Evolutionary conservation across 805 yeast genomes (phyloP), one percentile per base, ranked within the genome.

Genomic region (Yamadazyma paraphyllophila): DNA sequence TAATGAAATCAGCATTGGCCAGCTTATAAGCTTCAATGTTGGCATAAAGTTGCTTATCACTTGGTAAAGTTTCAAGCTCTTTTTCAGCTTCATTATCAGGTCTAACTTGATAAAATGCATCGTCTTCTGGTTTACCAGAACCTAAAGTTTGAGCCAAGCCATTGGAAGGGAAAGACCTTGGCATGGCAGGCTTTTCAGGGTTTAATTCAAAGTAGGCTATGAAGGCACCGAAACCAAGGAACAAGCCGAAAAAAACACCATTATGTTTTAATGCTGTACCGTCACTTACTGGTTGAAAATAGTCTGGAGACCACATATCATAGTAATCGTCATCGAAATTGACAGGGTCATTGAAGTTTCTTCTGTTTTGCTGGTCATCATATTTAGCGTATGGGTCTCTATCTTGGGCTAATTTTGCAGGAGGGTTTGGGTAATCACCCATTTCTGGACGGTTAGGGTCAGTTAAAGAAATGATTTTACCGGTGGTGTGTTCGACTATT

Each of bases 251-350:
- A 65, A 84, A 84, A 7, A 69, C 59, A n/a, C 67, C 67, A 51
- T 82, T 77, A 62, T 80, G 80, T 54, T 66, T 74, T 43, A 81
- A 63, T 1, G 96, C 95, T 27, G 78, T 75, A 38, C 65, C 60
- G 64, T 85, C 84, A 33, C 77, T 68, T 29, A 81, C 85, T 32
- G 71, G 63, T 55, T 82, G 81, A 62, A 73, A 80, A 59, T 82
- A 77, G 59, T 88, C 95, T 10, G 96, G 94, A 7, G 96, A 79
- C 96, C 96, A 88, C 74, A 86, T 76, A 63, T 88, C 91, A 59
- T 82, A 73, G 63, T 79, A 69, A 59, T 88, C 96, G 54, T 83
- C 85, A 56, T 82, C 80, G 45, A 82, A 80, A 61, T 82, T 82
- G 52, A 87, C 63, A 25, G 89, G 87, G 51, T 88, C 90, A 52